Conservation (phyloP, 192 early-diverging fungal species). For the Backusella parvicylindrica region DNA sequence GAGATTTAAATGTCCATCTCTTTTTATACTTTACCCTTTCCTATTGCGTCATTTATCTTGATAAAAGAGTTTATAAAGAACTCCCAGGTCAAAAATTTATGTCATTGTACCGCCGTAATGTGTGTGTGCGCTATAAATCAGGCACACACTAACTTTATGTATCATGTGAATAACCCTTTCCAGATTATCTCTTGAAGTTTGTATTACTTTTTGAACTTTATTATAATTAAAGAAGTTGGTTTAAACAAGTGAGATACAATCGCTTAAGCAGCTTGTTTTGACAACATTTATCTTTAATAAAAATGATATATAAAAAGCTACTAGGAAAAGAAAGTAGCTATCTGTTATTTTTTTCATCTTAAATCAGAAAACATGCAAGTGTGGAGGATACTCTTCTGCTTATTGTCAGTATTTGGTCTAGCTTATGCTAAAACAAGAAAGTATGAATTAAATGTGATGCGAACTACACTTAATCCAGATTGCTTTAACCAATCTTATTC, state of each 20-base stretch:
- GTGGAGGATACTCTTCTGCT: not conserved
- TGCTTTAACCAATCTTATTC: not conserved
- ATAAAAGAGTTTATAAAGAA: not conserved
- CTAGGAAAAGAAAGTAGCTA: not conserved
- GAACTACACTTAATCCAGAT: constrained; percentile 5
- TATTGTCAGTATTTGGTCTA: not conserved
- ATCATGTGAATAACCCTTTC: constrained; percentile 1
- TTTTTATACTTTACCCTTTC: not conserved
- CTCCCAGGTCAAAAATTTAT: constrained; percentile 1
- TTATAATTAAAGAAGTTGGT: not conserved
- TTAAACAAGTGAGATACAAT: not conserved
- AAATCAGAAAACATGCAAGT: not conserved
- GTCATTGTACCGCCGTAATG: not conserved
- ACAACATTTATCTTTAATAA: not conserved
- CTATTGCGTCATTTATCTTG: constrained; percentile 3
- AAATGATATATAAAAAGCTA: not conserved
- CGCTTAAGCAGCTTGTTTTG: not conserved
- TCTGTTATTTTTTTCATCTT: no score
- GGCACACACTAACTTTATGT: not conserved
- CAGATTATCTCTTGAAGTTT: not conserved
- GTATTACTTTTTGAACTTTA: not conserved
- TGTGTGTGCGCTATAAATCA: not conserved
- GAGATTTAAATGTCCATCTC: not conserved
- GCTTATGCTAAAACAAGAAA: not conserved
- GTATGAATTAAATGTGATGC: constrained; percentile 3